phyloP scores from a whole-genome alignment of 176 grass and related monocot species.

The Dactylis glomerata region DNA sequence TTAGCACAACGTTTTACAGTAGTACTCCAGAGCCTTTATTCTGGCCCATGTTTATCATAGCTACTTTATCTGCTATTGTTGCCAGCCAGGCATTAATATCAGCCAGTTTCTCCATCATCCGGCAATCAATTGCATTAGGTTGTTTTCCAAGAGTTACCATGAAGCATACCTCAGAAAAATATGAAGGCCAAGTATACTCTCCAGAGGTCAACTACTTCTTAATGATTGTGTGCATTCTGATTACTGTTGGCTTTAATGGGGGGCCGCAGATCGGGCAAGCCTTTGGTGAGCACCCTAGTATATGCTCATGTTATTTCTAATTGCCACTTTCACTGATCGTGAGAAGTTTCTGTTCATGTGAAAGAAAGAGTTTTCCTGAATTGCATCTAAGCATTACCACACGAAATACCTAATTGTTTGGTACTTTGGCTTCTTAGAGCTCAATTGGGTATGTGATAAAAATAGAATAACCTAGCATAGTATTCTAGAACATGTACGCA shows the following conservation, averaged over 20 bases:
- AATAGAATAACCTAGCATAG: background rate
- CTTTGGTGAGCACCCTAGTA: constrained; percentile 52
- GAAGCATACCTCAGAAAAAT: constrained; percentile 64
- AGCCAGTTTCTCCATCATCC: constrained; percentile 87
- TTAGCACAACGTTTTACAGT: constrained; percentile 66
- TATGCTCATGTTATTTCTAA: background rate
- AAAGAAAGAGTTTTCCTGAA: background rate
- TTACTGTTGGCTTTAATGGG: constrained; percentile 67
- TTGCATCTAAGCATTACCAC: background rate
- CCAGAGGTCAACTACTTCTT: constrained; percentile 75
- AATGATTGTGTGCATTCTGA: constrained; percentile 64
- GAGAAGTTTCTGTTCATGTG: background rate
- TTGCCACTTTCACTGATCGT: background rate
- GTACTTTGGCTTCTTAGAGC: background rate
- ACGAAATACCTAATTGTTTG: background rate
- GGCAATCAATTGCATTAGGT: constrained; percentile 65
- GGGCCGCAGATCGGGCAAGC: constrained; percentile 82
- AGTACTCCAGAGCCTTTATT: constrained; percentile 61
- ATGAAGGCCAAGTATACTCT: constrained; percentile 80
- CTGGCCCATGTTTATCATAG: constrained; percentile 77
- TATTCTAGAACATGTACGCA: background rate
- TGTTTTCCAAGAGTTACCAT: constrained; percentile 89
- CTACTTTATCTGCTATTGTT: constrained; percentile 67
- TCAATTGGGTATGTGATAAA: too few species aligned
- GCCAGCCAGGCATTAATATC: constrained; percentile 81